phyloP scores from a whole-genome alignment of 2,329 filamentous ascomycete genomes.

The Fusarium begoniae region DNA sequence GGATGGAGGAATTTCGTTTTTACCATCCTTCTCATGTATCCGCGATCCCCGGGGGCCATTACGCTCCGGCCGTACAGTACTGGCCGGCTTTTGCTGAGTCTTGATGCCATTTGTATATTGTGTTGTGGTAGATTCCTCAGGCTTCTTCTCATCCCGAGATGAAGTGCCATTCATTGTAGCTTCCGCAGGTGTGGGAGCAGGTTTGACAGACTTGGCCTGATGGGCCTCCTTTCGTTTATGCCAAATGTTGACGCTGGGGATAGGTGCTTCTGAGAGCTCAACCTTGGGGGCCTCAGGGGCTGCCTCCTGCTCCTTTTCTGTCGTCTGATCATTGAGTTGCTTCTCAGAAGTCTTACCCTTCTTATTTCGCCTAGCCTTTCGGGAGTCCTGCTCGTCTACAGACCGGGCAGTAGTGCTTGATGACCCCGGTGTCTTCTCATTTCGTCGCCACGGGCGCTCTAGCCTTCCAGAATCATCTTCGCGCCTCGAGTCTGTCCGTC shows the following conservation, averaged over 20 bases:
- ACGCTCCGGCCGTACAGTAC: slow-evolving; percentile 51
- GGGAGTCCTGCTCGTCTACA: slow-evolving; percentile 66
- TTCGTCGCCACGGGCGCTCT: slow-evolving; percentile 53
- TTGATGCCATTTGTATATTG: slow-evolving; percentile 51
- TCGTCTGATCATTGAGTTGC: slow-evolving; percentile 59
- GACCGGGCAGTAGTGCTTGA: slow-evolving; percentile 72
- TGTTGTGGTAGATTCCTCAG: slow-evolving; percentile 35
- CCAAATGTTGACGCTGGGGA: slow-evolving; percentile 90
- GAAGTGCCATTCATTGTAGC: slow-evolving; percentile 44
- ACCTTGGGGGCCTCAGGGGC: slow-evolving; percentile 62
- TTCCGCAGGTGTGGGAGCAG: slow-evolving; percentile 49
- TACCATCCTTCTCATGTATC: slow-evolving; percentile 53
- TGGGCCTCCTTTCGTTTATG: slow-evolving; percentile 76
- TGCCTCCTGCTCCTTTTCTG: slow-evolving; percentile 63
- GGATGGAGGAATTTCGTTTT: slow-evolving; percentile 61
- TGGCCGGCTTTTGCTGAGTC: slow-evolving; percentile 54
- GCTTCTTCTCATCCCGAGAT: slow-evolving; percentile 56
- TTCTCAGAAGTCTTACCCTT: slow-evolving; percentile 61
- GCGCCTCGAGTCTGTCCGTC: slow-evolving; percentile 46
- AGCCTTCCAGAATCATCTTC: slow-evolving; percentile 52
- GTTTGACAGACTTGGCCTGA: slow-evolving; percentile 60
- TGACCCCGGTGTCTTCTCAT: slow-evolving; percentile 63
- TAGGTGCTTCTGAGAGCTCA: slow-evolving; percentile 80
- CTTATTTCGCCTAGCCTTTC: slow-evolving; percentile 66
- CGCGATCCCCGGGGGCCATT: slow-evolving; percentile 61